Percentiles rank a stretch among this genome's conserved stretches.
These are phyloP conservation scores for Taiwanofungus camphoratus DNA, from an alignment of 1,284 basidiomycete species.

Conservation along the genomic window DNA sequence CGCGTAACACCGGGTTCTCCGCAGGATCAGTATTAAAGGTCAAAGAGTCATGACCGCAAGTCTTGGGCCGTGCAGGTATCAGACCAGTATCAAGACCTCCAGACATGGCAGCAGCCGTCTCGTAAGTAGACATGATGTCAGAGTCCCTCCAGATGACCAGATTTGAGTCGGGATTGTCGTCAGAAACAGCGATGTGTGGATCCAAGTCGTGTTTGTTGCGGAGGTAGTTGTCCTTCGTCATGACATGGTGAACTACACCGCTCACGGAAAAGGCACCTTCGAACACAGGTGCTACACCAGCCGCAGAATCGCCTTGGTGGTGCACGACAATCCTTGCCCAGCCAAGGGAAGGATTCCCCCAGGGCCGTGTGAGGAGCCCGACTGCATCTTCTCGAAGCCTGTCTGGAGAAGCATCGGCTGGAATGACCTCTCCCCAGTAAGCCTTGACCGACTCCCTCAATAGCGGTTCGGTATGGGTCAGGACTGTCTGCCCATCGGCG, in stretches of 20 bases:
- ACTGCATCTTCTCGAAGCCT: conserved; percentile 59
- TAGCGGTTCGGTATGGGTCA: conserved; percentile 46
- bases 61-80: conserved; percentile 24
- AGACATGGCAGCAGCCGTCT: conserved; percentile 33
- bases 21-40: conserved; percentile 58
- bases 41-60: conserved; percentile 68
- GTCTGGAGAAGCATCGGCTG: conserved; percentile 38
- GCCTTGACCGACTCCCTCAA: conserved; percentile 51
- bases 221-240: conserved; percentile 69
- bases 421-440: conserved; percentile 68
- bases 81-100: conserved; percentile 17
- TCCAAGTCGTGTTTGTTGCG: conserved; percentile 55
- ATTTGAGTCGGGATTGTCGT: conserved; percentile 38
- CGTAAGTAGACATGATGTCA: conserved; percentile 51
- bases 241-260: conserved; percentile 69
- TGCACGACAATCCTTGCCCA: conserved; percentile 72
- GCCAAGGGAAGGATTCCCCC: conserved; percentile 45
- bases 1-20: conserved; percentile 49
- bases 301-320: conserved; percentile 49
- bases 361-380: conserved; percentile 38
- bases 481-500: conserved; percentile 40
- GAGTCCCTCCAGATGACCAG: conserved; percentile 72
- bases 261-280: conserved; percentile 73
- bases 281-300: conserved; percentile 49
- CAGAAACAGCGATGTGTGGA: conserved; percentile 37